A percentile compares a stretch with the other conserved stretches of the same genome.
These are phyloP conservation scores for Diacronema lutheri DNA, from an alignment of 78 protist genomes.

Conservation along the genomic window DNA sequence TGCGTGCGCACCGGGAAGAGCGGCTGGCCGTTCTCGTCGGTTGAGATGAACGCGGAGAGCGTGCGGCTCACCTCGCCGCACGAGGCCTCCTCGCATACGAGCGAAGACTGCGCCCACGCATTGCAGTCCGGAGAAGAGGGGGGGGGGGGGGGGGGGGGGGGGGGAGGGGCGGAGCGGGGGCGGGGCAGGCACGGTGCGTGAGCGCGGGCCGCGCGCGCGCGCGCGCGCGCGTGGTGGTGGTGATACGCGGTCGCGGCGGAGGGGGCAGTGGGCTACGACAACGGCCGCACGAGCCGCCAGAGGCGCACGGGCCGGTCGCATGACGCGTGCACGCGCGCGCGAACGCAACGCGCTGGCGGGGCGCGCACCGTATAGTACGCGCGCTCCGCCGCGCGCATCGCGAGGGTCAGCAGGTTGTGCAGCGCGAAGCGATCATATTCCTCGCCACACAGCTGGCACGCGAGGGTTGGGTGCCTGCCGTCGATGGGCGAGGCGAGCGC, in stretches of 20 bases:
- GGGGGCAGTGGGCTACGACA: neutral
- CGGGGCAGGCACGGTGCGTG: too few species aligned
- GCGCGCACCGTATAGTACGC: constrained; percentile 1
- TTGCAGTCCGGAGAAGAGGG: too few species aligned
- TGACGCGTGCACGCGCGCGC: too few species aligned
- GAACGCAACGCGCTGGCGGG: too few species aligned
- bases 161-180: too few species aligned
- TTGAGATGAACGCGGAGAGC: neutral
- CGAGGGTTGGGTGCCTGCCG: neutral
- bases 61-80: neutral
- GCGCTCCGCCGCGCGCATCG: neutral
- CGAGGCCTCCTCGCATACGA: constrained; percentile 8
- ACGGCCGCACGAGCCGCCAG: neutral
- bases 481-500: too few species aligned
- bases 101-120: neutral
- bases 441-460: neutral
- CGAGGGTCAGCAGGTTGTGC: neutral
- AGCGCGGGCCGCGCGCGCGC: too few species aligned
- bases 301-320: too few species aligned
- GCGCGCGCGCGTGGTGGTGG: too few species aligned
- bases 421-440: neutral
- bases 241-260: too few species aligned
- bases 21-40: neutral
- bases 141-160: too few species aligned
- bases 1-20: neutral